These are phyloP conservation scores for Tuber melanosporum DNA, from an alignment of 495 filamentous ascomycete species.

Conservation along the genomic window DNA sequence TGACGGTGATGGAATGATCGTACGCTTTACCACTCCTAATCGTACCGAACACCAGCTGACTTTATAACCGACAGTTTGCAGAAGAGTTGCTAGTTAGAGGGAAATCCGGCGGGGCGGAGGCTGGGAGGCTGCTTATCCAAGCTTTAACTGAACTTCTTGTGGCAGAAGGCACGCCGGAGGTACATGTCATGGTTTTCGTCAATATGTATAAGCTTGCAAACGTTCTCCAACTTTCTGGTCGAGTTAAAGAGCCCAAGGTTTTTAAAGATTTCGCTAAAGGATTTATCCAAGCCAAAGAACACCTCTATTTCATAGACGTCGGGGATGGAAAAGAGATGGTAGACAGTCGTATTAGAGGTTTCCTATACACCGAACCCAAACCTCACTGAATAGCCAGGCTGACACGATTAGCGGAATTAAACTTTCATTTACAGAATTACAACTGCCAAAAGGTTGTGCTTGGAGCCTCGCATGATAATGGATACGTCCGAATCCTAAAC, in stretches of 20 bases:
- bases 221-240: slow-evolving; percentile 20
- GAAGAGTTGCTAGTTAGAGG: slow-evolving; percentile 36
- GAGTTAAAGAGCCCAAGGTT: slow-evolving; percentile 26
- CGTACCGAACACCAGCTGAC: slow-evolving; percentile 12
- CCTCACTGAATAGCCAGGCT: slow-evolving; percentile 12
- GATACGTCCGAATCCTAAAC: slow-evolving; percentile 37
- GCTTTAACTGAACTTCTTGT: slow-evolving; percentile 26
- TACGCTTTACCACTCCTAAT: slow-evolving; percentile 18
- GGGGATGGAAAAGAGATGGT: slow-evolving; percentile 42
- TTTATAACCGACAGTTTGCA: slow-evolving; percentile 25
- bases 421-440: slow-evolving; percentile 40
- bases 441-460: slow-evolving; percentile 39
- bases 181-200: slow-evolving; percentile 36
- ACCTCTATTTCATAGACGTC: slow-evolving; percentile 40
- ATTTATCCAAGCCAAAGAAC: slow-evolving; percentile 36
- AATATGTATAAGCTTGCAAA: slow-evolving; percentile 33
- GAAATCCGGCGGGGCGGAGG: slow-evolving; percentile 33
- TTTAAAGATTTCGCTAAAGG: slow-evolving; percentile 40
- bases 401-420: slow-evolving; percentile 32
- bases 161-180: slow-evolving; percentile 15
- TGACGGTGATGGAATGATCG: slow-evolving; percentile 41
- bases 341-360: slow-evolving; percentile 37
- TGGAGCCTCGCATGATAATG: slow-evolving; percentile 41
- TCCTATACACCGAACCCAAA: slow-evolving; percentile 7
- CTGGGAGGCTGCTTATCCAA: slow-evolving; percentile 29